Evolutionary conservation across 1,284 basidiomycete genomes (phyloP), one percentile per base, ranked within the genome.

Genomic region (Ganoderma boninense): DNA sequence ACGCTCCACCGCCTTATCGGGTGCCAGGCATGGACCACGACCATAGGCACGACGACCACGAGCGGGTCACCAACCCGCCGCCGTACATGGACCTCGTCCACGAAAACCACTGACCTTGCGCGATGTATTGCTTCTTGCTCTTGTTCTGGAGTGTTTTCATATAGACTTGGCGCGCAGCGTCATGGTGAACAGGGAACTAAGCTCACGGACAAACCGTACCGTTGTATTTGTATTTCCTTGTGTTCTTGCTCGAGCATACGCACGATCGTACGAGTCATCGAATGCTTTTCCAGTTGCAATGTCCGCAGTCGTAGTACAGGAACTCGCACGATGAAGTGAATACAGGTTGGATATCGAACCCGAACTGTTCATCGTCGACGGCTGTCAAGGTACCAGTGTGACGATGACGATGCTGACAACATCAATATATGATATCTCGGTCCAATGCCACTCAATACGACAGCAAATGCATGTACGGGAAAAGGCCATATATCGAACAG

Each of bases 1-100:
- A 84, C 70, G 83, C 83, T 11, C 84, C 84, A 7, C 84, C 84
- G 42, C 84, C 84, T 32, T 93, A 93, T 80, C 84, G 88, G 63
- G 85, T 87, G 62, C 86, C 88, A 29, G 86, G 85, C 49, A 79
- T 80, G 49, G 81, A 82, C n/a, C 64, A 65, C 35, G 73, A 73
- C 35, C 65, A 69, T 26, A 40, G 59, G n/a, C 59, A 62, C 23
- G 69, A 64, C 32, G 80, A 84, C 64, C 80, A 82, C 68, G 82
- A 83, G 67, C 80, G 81, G 67, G 79, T 79, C 20, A 76, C 77
- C 4, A 78, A 76, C 57, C 84, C 84, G 29, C 84, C 84, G 38
- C 84, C 84, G 65, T 85, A 85, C 56, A 79, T 85, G 71, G 85
- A 84, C 69, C 79, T 85, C 66, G 77, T 83, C 43, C 79, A 76